These are phyloP conservation scores for Eremothecium cymbalariae DNA, from an alignment of 1,139 yeast species.

Conservation along the genomic window DNA sequence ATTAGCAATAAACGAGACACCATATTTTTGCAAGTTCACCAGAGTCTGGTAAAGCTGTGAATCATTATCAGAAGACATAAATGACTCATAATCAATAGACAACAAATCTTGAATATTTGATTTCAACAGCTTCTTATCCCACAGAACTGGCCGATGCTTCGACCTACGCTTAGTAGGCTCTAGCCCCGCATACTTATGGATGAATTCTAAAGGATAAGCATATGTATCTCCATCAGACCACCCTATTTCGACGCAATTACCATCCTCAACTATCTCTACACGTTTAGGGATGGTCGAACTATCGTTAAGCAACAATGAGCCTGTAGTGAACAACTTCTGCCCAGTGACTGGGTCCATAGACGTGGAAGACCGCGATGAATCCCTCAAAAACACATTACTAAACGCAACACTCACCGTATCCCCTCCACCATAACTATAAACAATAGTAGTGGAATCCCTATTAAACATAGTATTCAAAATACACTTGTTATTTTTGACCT, in stretches of 20 bases:
- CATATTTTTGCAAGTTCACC: conserved; percentile 46
- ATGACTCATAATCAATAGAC: conserved; percentile 38
- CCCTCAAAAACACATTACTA: conserved; percentile 55
- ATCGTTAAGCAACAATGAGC: conserved; percentile 35
- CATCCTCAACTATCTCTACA: conserved; percentile 30
- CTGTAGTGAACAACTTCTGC: conserved; percentile 64
- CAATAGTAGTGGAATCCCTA: conserved; percentile 20
- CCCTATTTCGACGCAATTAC: conserved; percentile 35
- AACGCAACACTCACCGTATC: conserved; percentile 35
- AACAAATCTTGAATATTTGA: conserved; percentile 25
- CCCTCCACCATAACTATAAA: conserved; percentile 15
- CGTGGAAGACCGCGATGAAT: conserved; percentile 44
- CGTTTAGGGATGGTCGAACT: conserved; percentile 27
- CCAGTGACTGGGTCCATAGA: conserved; percentile 51
- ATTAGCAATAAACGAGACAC: conserved; percentile 48
- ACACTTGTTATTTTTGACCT: no score
- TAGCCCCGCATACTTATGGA: conserved; percentile 33
- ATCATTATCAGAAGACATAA: conserved; percentile 34
- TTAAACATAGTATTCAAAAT: conserved; percentile 17
- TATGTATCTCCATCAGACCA: conserved; percentile 54
- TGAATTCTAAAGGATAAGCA: conserved; percentile 41
- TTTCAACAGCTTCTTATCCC: conserved; percentile 36
- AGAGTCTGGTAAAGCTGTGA: conserved; percentile 37
- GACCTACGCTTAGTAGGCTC: conserved; percentile 27
- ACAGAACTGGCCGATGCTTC: conserved; percentile 33